These are phyloP conservation scores for Claviceps sp. DNA, from an alignment of 2,329 filamentous ascomycete species.

Conservation along the genomic window DNA sequence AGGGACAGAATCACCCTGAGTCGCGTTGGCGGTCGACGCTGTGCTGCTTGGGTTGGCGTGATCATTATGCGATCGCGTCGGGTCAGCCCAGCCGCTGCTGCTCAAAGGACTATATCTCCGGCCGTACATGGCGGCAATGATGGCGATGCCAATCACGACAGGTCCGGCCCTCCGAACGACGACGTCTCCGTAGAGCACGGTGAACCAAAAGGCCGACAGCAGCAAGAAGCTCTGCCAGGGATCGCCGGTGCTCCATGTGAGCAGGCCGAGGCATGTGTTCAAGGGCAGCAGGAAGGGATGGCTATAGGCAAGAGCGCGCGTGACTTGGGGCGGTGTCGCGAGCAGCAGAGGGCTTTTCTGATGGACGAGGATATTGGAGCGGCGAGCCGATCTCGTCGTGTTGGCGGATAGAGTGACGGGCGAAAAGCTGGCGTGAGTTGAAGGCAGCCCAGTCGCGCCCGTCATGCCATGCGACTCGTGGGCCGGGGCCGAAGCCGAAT, in stretches of 20 bases:
- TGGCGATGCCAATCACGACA: constrained; percentile 59
- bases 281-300: constrained; percentile 86
- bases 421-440: constrained; percentile 83
- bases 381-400: constrained; percentile 47
- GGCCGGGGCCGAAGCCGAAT: constrained; percentile 19
- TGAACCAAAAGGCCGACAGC: constrained; percentile 72
- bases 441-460: constrained; percentile 31
- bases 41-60: constrained; percentile 9
- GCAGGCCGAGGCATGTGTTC: constrained; percentile 69
- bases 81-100: constrained; percentile 59
- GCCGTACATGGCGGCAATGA: constrained; percentile 89
- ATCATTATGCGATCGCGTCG: constrained; percentile 22
- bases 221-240: constrained; percentile 95
- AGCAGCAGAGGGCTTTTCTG: constrained; percentile 90
- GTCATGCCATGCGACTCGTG: constrained; percentile 19
- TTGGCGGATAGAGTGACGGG: constrained; percentile 63
- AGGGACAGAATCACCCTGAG: constrained; percentile 14
- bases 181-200: constrained; percentile 72
- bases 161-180: constrained; percentile 75
- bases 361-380: constrained; percentile 87
- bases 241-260: constrained; percentile 90
- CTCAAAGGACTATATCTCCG: constrained; percentile 81
- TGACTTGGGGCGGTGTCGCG: constrained; percentile 89
- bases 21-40: constrained; percentile 8
- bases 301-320: constrained; percentile 84